Conservation (phyloP, 805 yeast genomes). For the Kodamaea kakaduensis region DNA sequence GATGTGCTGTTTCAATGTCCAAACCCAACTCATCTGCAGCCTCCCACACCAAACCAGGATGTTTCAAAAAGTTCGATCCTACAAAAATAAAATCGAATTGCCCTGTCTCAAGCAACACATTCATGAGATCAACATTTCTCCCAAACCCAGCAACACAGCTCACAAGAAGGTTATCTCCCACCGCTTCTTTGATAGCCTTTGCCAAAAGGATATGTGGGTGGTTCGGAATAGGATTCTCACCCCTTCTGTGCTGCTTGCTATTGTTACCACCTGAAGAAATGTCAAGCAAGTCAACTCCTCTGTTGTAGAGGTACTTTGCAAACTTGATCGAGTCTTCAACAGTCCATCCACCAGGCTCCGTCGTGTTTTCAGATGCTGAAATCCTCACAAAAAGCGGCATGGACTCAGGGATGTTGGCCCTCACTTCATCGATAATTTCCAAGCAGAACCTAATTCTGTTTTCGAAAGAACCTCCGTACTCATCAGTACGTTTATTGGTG, state of each 20-base stretch:
- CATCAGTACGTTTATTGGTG: constrained; percentile 3
- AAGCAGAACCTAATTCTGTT: constrained; percentile 37
- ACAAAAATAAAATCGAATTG: constrained; percentile 45
- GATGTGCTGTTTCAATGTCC: constrained; percentile 31
- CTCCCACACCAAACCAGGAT: constrained; percentile 46
- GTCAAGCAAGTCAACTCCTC: constrained; percentile 51
- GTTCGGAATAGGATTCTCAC: constrained; percentile 19
- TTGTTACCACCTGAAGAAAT: constrained; percentile 52
- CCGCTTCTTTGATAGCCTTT: constrained; percentile 36
- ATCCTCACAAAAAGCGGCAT: constrained; percentile 47
- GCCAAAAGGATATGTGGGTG: constrained; percentile 27
- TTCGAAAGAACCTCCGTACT: constrained; percentile 41
- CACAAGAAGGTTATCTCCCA: constrained; percentile 40
- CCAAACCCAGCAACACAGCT: constrained; percentile 46
- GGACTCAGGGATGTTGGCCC: constrained; percentile 31
- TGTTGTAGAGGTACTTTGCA: constrained; percentile 34
- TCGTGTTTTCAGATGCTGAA: constrained; percentile 40
- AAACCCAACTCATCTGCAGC: constrained; percentile 51
- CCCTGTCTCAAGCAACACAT: constrained; percentile 38
- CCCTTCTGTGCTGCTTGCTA: constrained; percentile 25
- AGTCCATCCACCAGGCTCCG: constrained; percentile 38
- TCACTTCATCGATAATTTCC: constrained; percentile 44
- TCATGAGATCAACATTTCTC: constrained; percentile 30
- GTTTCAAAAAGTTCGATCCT: constrained; percentile 44
- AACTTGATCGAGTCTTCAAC: constrained; percentile 42